phyloP scores from a whole-genome alignment of 805 yeast species.

The Grigorovia transvaalensis region DNA sequence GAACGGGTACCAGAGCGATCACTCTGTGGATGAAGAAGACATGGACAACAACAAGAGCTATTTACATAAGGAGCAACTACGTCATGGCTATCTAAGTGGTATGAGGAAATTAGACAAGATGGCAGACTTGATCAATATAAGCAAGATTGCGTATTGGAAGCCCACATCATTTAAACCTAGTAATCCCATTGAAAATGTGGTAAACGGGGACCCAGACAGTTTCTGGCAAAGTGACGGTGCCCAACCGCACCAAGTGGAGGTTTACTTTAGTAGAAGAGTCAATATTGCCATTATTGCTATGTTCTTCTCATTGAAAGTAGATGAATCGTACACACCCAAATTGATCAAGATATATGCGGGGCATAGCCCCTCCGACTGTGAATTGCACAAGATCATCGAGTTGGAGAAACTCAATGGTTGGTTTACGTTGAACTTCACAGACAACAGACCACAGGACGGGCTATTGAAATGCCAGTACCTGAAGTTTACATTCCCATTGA shows the following conservation, averaged over 20 bases:
- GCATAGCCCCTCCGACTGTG: slow-evolving; percentile 20
- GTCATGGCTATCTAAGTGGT: slow-evolving; percentile 13
- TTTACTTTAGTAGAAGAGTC: slow-evolving; percentile 72
- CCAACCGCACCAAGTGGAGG: slow-evolving; percentile 74
- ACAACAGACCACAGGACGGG: slow-evolving; percentile 15
- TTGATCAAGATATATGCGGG: slow-evolving; percentile 26
- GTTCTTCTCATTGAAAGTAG: slow-evolving; percentile 58
- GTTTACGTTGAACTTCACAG: slow-evolving; percentile 20
- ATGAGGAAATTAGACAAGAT: slow-evolving; percentile 13
- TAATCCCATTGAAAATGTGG: slow-evolving; percentile 56
- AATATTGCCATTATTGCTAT: slow-evolving; percentile 57
- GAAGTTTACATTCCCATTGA: slow-evolving; percentile 29
- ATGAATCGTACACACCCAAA: slow-evolving; percentile 87
- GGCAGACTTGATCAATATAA: slow-evolving; percentile 58
- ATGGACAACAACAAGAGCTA: neutral
- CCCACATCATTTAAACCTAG: slow-evolving; percentile 69
- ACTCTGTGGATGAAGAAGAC: neutral
- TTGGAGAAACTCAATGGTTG: slow-evolving; percentile 25
- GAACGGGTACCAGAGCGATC: slow-evolving; percentile 7
- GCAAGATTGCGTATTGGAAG: slow-evolving; percentile 75
- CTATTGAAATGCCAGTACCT: slow-evolving; percentile 23
- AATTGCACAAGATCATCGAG: slow-evolving; percentile 19
- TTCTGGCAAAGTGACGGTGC: slow-evolving; percentile 96
- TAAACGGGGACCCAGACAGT: slow-evolving; percentile 60
- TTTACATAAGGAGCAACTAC: neutral